Conservation (phyloP, 1,284 basidiomycete species). For the Trichosporon inkin region DNA sequence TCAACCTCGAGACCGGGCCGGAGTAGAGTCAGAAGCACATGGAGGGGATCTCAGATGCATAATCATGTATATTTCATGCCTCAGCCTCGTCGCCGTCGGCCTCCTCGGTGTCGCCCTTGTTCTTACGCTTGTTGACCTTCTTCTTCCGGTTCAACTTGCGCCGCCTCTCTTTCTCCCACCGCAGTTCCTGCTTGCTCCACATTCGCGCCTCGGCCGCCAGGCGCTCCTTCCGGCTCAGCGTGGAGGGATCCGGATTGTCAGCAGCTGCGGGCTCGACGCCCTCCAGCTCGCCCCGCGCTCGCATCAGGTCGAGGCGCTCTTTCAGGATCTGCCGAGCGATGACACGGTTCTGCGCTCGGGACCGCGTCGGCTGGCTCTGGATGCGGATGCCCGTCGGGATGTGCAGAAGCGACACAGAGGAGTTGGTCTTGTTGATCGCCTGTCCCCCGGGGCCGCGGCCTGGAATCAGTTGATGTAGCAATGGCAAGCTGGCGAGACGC, state of each 20-base stretch:
- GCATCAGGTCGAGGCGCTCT: slow-evolving; percentile 41
- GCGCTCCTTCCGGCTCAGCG: slow-evolving; percentile 26
- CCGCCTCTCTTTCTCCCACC: slow-evolving; percentile 46
- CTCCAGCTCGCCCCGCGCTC: slow-evolving; percentile 24
- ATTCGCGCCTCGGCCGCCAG: slow-evolving; percentile 20
- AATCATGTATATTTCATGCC: slow-evolving; percentile 2
- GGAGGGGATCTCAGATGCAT: slow-evolving; percentile 7
- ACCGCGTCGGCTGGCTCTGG: slow-evolving; percentile 51
- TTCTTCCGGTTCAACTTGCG: slow-evolving; percentile 46
- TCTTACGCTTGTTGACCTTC: slow-evolving; percentile 44
- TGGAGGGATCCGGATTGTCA: neutral
- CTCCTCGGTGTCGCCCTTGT: slow-evolving; percentile 12
- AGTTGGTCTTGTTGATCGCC: slow-evolving; percentile 53
- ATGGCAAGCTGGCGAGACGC: neutral
- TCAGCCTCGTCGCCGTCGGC: neutral
- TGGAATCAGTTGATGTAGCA: slow-evolving; percentile 22
- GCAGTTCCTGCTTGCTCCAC: slow-evolving; percentile 42
- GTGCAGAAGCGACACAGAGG: slow-evolving; percentile 50
- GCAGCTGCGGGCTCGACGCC: neutral
- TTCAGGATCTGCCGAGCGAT: slow-evolving; percentile 48
- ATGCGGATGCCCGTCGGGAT: slow-evolving; percentile 51
- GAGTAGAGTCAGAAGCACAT: slow-evolving; percentile 19
- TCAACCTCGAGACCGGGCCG: slow-evolving; percentile 68
- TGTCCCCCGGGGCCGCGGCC: slow-evolving; percentile 52
- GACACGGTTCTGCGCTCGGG: slow-evolving; percentile 49